Conservation (phyloP, 2,329 filamentous ascomycete species). For the Hypomyces rosellus region DNA sequence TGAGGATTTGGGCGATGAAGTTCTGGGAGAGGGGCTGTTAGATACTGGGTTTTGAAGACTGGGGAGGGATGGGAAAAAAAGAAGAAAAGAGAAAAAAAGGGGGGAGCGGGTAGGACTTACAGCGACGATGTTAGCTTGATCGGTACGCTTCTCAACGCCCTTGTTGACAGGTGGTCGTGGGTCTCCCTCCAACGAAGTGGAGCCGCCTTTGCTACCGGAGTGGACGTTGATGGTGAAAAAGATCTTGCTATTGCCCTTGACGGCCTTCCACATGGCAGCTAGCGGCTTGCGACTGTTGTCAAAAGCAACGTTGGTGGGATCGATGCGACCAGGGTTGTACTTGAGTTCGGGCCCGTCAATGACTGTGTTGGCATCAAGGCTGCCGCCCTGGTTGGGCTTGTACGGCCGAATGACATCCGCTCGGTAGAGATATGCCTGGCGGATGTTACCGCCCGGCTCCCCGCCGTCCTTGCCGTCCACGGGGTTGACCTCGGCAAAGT, state of each 20-base stretch:
- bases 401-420: slow-evolving; percentile 52
- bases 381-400: slow-evolving; percentile 50
- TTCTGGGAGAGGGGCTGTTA: slow-evolving; percentile 21
- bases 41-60: neutral
- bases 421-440: slow-evolving; percentile 63
- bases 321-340: slow-evolving; percentile 64
- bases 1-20: slow-evolving; percentile 54
- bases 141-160: slow-evolving; percentile 49
- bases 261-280: slow-evolving; percentile 57
- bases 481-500: slow-evolving; percentile 54
- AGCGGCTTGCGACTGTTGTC: slow-evolving; percentile 58
- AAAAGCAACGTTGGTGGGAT: slow-evolving; percentile 56
- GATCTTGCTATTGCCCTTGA: slow-evolving; percentile 41
- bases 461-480: slow-evolving; percentile 58
- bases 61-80: neutral
- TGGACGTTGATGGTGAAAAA: slow-evolving; percentile 72
- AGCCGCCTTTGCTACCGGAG: slow-evolving; percentile 60
- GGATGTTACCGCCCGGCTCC: slow-evolving; percentile 65
- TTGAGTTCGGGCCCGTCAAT: slow-evolving; percentile 48
- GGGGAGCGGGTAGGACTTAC: slow-evolving; percentile 28
- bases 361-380: slow-evolving; percentile 51
- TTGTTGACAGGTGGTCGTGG: slow-evolving; percentile 60
- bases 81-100: too few relatives aligned
- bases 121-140: slow-evolving; percentile 54
- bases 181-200: slow-evolving; percentile 59